phyloP scores from a whole-genome alignment of 2,329 filamentous ascomycete genomes.

The Phaeosphaeria sp. region DNA sequence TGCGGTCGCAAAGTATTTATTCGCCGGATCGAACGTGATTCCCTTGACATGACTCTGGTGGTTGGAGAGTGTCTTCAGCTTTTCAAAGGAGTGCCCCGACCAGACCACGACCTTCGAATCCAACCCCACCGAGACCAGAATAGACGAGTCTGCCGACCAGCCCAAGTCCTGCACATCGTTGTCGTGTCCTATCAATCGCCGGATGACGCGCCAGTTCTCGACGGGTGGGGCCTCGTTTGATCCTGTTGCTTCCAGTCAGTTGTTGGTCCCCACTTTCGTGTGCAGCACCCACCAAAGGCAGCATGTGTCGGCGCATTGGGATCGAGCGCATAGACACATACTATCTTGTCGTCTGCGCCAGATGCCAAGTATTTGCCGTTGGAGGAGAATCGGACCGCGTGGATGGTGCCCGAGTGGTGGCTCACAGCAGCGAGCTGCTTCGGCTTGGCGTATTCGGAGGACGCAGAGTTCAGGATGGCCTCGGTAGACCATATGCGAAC shows the following conservation, averaged over 20 bases:
- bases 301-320: slow-evolving; percentile 77
- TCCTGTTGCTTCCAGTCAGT: slow-evolving; percentile 54
- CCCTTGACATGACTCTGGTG: slow-evolving; percentile 99
- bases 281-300: slow-evolving; percentile 71
- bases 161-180: slow-evolving; percentile 98
- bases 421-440: slow-evolving; percentile 97
- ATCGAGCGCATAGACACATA: slow-evolving; percentile 94
- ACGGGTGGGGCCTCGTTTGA: slow-evolving; percentile 89
- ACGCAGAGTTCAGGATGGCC: slow-evolving; percentile 81
- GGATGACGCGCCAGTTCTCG: slow-evolving; percentile 97
- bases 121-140: slow-evolving; percentile 92
- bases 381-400: slow-evolving; percentile 94
- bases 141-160: slow-evolving; percentile 95
- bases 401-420: slow-evolving; percentile 96
- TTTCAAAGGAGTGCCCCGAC: slow-evolving; percentile 98
- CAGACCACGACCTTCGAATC: slow-evolving; percentile 98
- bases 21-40: slow-evolving; percentile 96
- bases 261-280: slow-evolving; percentile 8
- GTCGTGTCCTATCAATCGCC: slow-evolving; percentile 92
- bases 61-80: slow-evolving; percentile 88
- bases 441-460: slow-evolving; percentile 75
- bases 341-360: slow-evolving; percentile 97
- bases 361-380: slow-evolving; percentile 96
- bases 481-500: slow-evolving; percentile 98
- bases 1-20: slow-evolving; percentile 98